Base-by-base conservation (phyloP, 225 moss, liverwort and hornwort species). In the Straminergon stramineum region DNA sequence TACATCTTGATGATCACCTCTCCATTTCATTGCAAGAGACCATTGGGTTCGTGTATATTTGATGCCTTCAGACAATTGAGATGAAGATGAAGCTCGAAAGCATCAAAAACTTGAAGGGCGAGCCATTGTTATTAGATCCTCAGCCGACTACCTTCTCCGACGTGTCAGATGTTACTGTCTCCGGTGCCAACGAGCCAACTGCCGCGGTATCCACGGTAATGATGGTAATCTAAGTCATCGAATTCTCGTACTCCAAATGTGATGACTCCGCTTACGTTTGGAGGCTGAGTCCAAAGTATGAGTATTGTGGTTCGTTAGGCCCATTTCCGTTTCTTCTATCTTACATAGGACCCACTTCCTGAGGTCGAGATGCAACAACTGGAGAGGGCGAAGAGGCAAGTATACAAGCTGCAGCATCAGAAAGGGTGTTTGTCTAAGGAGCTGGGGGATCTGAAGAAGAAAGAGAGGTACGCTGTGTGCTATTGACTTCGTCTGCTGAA, bases 1-100 rank as follows among this genome's bases (percentile, higher is more conserved):
- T 39, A 18, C 22, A 53, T 85, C 11, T 24, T 55, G 19, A 58
- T 74, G 17, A 51, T 35, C 45, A 37, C 37, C 58, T 45, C 41
- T 68, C 35, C 56, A 58, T 64, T 75, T 35, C n/a, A 48, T 63
- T 75, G 37, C 53, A 85, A 75, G 53, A 80, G 78, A 75, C 71
- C 73, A 61, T n/a, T 86, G 20, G n/a, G 17, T 34, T 85, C 19
- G 24, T 64, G 45, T 64, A 15, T 77, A 23, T 87, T 76, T 88
- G 75, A 88, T 82, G 83, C 20, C 68, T 91, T 75, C 83, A 98
- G 98, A 98, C 97, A 45, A 98, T 98, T 91, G 98, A 98, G 88
- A 90, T 98, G 92, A 97, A 97, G 93, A 97, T 98, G 91, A 94
- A 95, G 89, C 91, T 98, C 37, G 96, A 95, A 82, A 94, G 89